Conservation (phyloP, 805 yeast species). For the Saturnispora sekii region DNA sequence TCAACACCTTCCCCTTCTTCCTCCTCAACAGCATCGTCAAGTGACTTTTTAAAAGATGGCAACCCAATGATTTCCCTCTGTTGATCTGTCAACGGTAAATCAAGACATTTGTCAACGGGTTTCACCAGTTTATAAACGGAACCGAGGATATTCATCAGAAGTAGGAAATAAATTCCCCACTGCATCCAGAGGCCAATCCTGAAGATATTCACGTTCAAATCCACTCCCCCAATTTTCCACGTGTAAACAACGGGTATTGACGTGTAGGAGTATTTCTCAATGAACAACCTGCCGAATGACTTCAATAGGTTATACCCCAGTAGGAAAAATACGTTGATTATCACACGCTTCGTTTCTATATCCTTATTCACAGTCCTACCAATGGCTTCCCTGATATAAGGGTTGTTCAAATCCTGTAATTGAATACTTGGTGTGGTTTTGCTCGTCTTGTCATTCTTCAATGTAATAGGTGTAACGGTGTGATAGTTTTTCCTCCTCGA, state of each 20-base stretch:
- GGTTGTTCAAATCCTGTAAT: slow-evolving; percentile 6
- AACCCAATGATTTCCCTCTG: slow-evolving; percentile 42
- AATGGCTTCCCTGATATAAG: slow-evolving; percentile 32
- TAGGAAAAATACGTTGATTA: slow-evolving; percentile 24
- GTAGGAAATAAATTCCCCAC: slow-evolving; percentile 17
- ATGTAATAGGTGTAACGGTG: too few species aligned
- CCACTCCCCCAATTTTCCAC: not conserved
- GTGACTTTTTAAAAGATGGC: slow-evolving; percentile 8
- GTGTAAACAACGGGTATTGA: not conserved
- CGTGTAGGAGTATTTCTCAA: not conserved
- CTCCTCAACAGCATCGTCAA: slow-evolving; percentile 5
- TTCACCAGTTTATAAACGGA: slow-evolving; percentile 26
- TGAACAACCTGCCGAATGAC: not conserved
- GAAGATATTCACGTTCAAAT: not conserved
- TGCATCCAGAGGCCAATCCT: slow-evolving; percentile 9
- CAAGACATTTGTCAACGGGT: slow-evolving; percentile 41
- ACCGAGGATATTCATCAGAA: slow-evolving; percentile 23
- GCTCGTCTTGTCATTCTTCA: not conserved
- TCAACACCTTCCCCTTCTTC: not conserved
- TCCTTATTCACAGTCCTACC: slow-evolving; percentile 36
- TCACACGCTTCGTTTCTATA: slow-evolving; percentile 26
- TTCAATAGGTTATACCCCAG: slow-evolving; percentile 19
- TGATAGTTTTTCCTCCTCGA: not conserved
- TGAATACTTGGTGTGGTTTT: not conserved
- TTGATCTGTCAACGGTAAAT: slow-evolving; percentile 37